Evolutionary conservation across 2,329 filamentous ascomycete genomes (phyloP), one percentile per base, ranked within the genome.

Genomic region (Fusarium xylarioides): DNA sequence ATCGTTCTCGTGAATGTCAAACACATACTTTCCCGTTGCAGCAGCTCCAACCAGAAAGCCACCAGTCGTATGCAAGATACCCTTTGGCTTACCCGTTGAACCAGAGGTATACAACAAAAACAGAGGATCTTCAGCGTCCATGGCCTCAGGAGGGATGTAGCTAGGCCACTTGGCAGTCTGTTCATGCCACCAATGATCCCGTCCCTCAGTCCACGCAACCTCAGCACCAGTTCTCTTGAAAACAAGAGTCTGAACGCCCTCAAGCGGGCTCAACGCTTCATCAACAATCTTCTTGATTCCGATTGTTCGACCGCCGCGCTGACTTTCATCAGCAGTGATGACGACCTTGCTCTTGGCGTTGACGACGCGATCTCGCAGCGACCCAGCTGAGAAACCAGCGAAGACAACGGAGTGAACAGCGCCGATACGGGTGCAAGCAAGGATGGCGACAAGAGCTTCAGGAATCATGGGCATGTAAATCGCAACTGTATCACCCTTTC

Each of bases 401-500:
- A 98, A 98, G 67, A 98, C 93, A 47, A 98, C 95, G 0, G 95
- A 97, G 88, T 98, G 95, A 12, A 98, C 88, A 35, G 95, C 95
- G 67, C 95, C 95, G 76, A 98, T 96, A 79, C 95, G 92, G 23
- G 91, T 86, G 81, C 94, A 95, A 58, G 95, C 95, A 38, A 98
- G 87, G 6, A 78, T 63, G 2, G 95, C 92, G 78, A 98, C 87
- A 61, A 98, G 78, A 2, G 95, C 95, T 83, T 98, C 95, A 35
- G 95, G 95, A 80, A 98, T 95, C 95, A 98, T 98, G 80, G 95
- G 95, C 75, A 98, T 86, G 85, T 98, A 98, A 70, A 98, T 92
- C 61, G 94, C 95, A 53, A 98, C 94, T 2, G 94, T 96, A 82
- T 98, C 95, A 47, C 95, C 95, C 87, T 97, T 98, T 85, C 91